Evolutionary conservation across 371 early-diverging fungal species (phyloP), one percentile per base, ranked within the genome.

Genomic region (Mortierella sp.): DNA sequence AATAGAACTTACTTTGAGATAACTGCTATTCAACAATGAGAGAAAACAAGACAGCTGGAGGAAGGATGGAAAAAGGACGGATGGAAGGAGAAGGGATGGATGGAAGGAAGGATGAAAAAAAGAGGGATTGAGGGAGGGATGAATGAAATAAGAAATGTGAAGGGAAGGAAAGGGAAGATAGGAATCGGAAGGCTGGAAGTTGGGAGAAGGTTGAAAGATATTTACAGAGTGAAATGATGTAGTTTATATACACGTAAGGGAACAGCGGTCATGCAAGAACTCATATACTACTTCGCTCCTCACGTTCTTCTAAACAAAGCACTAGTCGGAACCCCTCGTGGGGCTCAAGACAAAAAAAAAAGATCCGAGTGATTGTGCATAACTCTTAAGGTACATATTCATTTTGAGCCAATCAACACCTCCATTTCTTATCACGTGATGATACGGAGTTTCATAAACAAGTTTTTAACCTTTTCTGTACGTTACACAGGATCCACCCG

Each of bases 301-400:
- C 19, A 47, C 47, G 44, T 26, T 50, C 52, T 47, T 31, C 31
- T 3, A 58, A 11, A 58, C 28, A 28, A 58, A 4, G n/a, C 11
- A 26, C 58, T n/a, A n/a, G n/a, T n/a, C n/a, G n/a, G n/a, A n/a
- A 26, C 31, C 19, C 9, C 52, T 48, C 11, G 8, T 11, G 28
- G n/a, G 71, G 71, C 26, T 71, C 48, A 48, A 71, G 47, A 48
- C 45, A 50, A 71, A 71, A 71, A 72, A 47, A 26, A 72, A 57
- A 57, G 11, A 58, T 11, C 2, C 0, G 28, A 13, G 26, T 47
- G 1, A 24, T 72, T 4, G n/a, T 28, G 72, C 48, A 28, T 48
- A 72, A 72, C 72, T 26, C 3, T 4, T 19, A 48, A 31, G 72
- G 72, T 72, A 72, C 72, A 50, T 31, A 6, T 21, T 14, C 28